phyloP scores from a whole-genome alignment of 2,329 filamentous ascomycete species.

The Pseudogymnoascus sp. region DNA sequence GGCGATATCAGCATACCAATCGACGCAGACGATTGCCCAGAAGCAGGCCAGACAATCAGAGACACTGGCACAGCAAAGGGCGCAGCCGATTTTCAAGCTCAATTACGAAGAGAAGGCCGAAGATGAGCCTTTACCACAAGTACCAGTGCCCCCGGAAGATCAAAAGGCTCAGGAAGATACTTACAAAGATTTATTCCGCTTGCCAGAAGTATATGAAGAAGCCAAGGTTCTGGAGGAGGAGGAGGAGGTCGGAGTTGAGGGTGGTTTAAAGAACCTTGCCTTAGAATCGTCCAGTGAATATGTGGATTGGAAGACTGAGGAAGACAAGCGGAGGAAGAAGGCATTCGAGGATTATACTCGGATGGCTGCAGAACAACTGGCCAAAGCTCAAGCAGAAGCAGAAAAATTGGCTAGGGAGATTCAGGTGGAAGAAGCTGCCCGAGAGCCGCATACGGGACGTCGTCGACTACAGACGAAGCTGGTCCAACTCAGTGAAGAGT shows the following conservation, averaged over 20 bases:
- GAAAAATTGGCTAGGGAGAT: neutral
- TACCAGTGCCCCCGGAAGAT: neutral
- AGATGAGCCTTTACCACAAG: neutral
- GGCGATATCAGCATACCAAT: neutral
- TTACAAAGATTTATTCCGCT: neutral
- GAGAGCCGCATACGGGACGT: neutral
- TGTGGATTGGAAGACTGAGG: neutral
- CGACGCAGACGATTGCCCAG: neutral
- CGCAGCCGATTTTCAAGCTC: neutral
- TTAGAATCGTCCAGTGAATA: neutral
- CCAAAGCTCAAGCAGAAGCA: slow-evolving; percentile 1
- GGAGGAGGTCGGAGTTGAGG: neutral
- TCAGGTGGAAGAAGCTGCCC: neutral
- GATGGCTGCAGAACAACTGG: neutral
- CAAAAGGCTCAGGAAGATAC: neutral
- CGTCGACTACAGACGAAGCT: slow-evolving; percentile 5
- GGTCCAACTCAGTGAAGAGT: neutral
- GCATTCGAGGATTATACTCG: neutral
- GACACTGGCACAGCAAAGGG: neutral
- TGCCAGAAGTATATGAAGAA: neutral
- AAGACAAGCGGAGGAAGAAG: neutral
- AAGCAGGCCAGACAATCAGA: neutral
- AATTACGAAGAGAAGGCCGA: neutral
- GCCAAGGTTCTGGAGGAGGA: neutral
- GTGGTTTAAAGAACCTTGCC: neutral